Conservation (phyloP, 441 rosid genomes). For the Mallotus repandus region DNA sequence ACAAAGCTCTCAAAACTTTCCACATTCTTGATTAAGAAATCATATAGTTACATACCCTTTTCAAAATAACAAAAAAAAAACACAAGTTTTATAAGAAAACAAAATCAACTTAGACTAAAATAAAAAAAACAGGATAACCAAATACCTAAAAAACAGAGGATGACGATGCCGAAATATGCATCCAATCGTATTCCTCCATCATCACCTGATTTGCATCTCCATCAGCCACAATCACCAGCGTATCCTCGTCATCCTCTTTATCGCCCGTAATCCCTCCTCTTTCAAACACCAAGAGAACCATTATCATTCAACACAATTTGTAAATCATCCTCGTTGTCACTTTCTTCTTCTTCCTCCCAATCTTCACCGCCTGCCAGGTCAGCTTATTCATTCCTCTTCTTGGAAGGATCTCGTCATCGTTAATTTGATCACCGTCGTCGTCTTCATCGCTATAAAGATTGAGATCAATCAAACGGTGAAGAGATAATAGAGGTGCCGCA, state of each 20-base stretch:
- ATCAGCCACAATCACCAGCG: constrained; percentile 78
- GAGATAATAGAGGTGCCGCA: constrained; percentile 21
- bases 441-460: constrained; percentile 31
- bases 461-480: constrained; percentile 56
- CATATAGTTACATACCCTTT: constrained; percentile 14
- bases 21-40: constrained; percentile 56
- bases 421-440: constrained; percentile 13
- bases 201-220: constrained; percentile 53
- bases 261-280: constrained; percentile 47
- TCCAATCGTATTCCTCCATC: constrained; percentile 67
- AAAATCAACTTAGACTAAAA: no score
- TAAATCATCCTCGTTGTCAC: constrained; percentile 98
- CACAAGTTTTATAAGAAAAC: no score
- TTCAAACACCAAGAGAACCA: constrained; percentile 52
- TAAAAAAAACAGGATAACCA: no score
- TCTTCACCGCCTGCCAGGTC: constrained; percentile 38
- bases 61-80: no score
- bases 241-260: constrained; percentile 54
- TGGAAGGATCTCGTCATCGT: background rate
- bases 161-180: no score
- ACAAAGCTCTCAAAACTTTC: no score
- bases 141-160: no score
- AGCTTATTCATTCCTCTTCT: constrained; percentile 21
- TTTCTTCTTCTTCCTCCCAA: constrained; percentile 41
- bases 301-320: constrained; percentile 87